phyloP scores from a whole-genome alignment of 352 stramenopile species.

The Peronospora destructor region DNA sequence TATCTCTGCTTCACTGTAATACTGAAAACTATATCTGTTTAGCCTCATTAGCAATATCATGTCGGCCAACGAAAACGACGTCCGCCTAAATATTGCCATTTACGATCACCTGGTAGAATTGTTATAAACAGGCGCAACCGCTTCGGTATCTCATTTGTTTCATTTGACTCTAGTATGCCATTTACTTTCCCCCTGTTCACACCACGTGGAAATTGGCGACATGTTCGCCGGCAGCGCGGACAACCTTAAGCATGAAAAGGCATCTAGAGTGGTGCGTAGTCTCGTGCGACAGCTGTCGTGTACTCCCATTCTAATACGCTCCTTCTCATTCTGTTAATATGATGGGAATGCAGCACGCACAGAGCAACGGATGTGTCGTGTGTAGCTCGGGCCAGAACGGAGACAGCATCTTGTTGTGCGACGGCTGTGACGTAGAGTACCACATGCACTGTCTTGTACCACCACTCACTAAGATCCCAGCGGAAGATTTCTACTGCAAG shows the following conservation, averaged over 20 bases:
- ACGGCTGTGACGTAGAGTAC: slow-evolving; percentile 83
- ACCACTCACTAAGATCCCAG: slow-evolving; percentile 61
- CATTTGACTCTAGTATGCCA: neutral
- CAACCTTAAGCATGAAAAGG: slow-evolving; percentile 20
- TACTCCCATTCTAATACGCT: neutral
- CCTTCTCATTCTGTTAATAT: slow-evolving; percentile 10
- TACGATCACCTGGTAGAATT: no score
- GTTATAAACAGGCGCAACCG: no score
- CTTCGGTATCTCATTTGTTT: neutral
- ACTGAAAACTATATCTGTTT: no score
- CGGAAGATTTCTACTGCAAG: slow-evolving; percentile 79
- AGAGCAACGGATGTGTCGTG: slow-evolving; percentile 53
- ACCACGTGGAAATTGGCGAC: neutral
- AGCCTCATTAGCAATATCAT: no score
- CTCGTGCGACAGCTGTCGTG: neutral
- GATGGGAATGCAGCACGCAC: slow-evolving; percentile 22
- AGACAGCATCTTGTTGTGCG: slow-evolving; percentile 76
- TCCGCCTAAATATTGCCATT: no score
- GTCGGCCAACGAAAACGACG: no score
- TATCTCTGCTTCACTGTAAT: no score
- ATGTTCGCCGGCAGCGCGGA: slow-evolving; percentile 19
- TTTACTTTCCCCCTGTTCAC: neutral
- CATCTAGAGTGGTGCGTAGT: slow-evolving; percentile 12
- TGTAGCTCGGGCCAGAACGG: slow-evolving; percentile 68
- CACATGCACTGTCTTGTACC: slow-evolving; percentile 80